These are phyloP conservation scores for Colletotrichum viniferum DNA, from an alignment of 2,329 filamentous ascomycete species.

Conservation along the genomic window DNA sequence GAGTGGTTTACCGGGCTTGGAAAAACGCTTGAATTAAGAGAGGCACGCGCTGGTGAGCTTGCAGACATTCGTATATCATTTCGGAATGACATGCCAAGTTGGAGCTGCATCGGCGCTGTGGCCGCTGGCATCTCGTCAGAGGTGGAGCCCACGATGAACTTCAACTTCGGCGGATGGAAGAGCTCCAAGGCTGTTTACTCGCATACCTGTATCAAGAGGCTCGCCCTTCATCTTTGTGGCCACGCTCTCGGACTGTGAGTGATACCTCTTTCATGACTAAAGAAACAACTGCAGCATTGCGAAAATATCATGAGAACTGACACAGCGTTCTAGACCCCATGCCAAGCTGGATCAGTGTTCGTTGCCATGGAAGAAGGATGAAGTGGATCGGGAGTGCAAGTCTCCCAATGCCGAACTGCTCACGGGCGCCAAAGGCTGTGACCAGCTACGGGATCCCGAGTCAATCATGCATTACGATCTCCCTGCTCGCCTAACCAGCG, in stretches of 20 bases:
- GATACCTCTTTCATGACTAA: accelerated
- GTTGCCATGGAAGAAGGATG: not conserved
- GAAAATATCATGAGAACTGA: not conserved
- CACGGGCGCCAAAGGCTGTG: not conserved
- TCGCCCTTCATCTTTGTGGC: not conserved
- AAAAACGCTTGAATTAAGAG: too few relatives aligned
- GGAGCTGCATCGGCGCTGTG: not conserved
- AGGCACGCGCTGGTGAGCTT: too few relatives aligned
- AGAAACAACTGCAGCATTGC: not conserved
- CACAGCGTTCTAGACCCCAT: not conserved
- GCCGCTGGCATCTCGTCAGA: not conserved
- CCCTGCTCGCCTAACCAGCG: not conserved
- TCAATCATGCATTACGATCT: not conserved
- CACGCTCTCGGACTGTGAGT: not conserved
- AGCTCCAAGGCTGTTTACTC: not conserved
- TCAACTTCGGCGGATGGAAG: not conserved
- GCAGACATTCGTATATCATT: too few relatives aligned
- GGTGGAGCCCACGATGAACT: not conserved
- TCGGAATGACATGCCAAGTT: not conserved
- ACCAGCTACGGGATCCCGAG: not conserved
- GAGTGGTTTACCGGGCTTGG: too few relatives aligned
- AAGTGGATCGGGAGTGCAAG: not conserved
- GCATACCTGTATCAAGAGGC: not conserved
- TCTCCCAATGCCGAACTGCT: not conserved
- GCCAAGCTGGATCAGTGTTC: not conserved